phyloP scores from a whole-genome alignment of 2,329 filamentous ascomycete genomes.

The Xylaria sp. region DNA sequence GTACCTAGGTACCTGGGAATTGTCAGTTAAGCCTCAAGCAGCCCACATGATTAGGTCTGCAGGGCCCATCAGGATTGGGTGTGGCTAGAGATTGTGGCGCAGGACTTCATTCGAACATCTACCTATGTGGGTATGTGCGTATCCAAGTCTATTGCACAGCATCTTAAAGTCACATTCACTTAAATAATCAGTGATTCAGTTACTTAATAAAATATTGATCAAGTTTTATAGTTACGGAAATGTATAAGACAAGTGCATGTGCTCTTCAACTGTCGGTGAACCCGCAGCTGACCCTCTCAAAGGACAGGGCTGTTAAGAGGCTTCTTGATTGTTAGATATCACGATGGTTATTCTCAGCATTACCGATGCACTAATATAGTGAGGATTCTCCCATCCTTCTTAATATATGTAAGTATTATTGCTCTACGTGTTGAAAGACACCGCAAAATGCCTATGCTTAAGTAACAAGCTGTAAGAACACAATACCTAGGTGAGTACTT shows the following conservation, averaged over 20 bases:
- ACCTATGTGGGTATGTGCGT: too few species aligned
- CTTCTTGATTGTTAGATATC: neutral
- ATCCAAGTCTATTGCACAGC: too few species aligned
- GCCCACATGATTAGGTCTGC: too few species aligned
- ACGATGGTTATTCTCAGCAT: neutral
- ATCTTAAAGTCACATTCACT: too few species aligned
- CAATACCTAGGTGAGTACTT: neutral
- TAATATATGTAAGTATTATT: too few species aligned
- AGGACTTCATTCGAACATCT: constrained; percentile 16
- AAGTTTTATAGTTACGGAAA: too few species aligned
- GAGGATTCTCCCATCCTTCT: too few species aligned
- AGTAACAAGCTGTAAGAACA: neutral
- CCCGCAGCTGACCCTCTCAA: neutral
- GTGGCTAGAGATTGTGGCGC: constrained; percentile 25
- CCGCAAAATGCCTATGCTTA: neutral
- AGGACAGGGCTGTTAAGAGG: neutral
- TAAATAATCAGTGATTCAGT: too few species aligned
- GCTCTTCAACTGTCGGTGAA: too few species aligned
- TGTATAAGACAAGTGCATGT: too few species aligned
- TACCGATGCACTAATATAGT: neutral
- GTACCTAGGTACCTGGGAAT: neutral
- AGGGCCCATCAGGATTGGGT: too few species aligned
- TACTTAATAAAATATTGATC: too few species aligned
- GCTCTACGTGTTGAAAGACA: neutral
- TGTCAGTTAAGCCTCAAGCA: neutral